phyloP scores from a whole-genome alignment of 257 asterid species.

The Salvia miltiorrhiza region DNA sequence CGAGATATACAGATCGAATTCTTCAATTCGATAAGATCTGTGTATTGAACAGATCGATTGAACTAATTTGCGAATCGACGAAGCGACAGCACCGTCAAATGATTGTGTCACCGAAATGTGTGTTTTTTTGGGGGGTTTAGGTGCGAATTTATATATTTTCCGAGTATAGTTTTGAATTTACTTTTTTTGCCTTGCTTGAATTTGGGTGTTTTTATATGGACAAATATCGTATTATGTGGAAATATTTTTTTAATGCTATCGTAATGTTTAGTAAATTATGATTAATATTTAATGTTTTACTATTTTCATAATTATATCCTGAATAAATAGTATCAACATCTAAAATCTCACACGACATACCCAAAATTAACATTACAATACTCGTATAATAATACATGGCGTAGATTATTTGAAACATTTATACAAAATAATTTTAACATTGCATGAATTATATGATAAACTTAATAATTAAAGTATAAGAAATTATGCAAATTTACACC shows the following conservation, averaged over 20 bases:
- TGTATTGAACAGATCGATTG: neutral
- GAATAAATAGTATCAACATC: too few relatives aligned
- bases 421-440: too few relatives aligned
- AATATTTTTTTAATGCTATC: neutral
- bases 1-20: slow-evolving; percentile 21
- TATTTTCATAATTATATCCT: neutral
- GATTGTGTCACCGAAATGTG: neutral
- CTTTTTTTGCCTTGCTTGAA: neutral
- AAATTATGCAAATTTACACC: too few relatives aligned
- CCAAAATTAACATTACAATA: too few relatives aligned
- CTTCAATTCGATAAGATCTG: slow-evolving; percentile 28
- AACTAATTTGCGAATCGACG: slow-evolving; percentile 12
- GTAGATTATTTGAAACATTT: too few relatives aligned
- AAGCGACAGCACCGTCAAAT: slow-evolving; percentile 12
- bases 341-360: too few relatives aligned
- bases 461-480: too few relatives aligned
- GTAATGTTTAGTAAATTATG: neutral
- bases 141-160: neutral
- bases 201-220: too few relatives aligned
- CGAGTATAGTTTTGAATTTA: neutral
- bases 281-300: neutral
- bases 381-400: too few relatives aligned
- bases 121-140: neutral
- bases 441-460: too few relatives aligned
- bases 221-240: too few relatives aligned